Evolutionary conservation across 1,139 yeast species (phyloP).

Genomic region (Zygotorulaspora mrakii): DNA sequence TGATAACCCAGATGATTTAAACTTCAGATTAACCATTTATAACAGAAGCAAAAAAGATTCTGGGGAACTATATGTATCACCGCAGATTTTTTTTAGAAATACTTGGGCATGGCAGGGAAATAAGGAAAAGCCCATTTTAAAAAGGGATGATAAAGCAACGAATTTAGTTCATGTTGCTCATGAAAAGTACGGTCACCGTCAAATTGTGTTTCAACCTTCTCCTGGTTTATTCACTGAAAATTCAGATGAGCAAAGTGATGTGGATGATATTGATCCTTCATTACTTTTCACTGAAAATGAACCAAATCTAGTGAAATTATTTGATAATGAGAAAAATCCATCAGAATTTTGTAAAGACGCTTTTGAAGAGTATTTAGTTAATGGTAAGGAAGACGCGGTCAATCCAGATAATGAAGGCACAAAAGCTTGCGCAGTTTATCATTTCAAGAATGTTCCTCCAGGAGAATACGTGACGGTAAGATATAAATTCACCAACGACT

Average conservation of each 20-base stretch:
- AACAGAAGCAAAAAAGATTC: conserved; percentile 70
- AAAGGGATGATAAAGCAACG: conserved; percentile 38
- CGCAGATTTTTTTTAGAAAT: conserved; percentile 83
- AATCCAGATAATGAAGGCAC: conserved; percentile 72
- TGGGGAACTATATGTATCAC: conserved; percentile 84
- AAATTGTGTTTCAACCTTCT: conserved; percentile 79
- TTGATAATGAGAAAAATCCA: conserved; percentile 55
- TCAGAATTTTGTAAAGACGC: conserved; percentile 75
- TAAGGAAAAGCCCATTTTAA: conserved; percentile 53
- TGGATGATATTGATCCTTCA: conserved; percentile 65
- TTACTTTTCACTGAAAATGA: conserved; percentile 86
- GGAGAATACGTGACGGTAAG: conserved; percentile 88
- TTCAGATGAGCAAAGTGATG: conserved; percentile 35
- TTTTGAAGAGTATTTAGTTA: conserved; percentile 78
- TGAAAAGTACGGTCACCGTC: conserved; percentile 67
- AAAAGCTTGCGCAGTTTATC: conserved; percentile 77
- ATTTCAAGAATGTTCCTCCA: conserved; percentile 77
- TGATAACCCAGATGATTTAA: conserved; percentile 74
- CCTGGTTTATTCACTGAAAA: conserved; percentile 50
- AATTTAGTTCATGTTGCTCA: conserved; percentile 59
- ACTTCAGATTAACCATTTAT: conserved; percentile 84
- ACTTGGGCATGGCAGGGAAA: conserved; percentile 79
- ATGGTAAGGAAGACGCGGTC: conserved; percentile 54
- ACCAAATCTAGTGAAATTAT: conserved; percentile 69
- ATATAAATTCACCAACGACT: conserved; percentile 56